Percentiles rank a stretch among this genome's conserved stretches.
phyloP scores from a whole-genome alignment of 345 rosid genomes.

The Erucastrum elatum region DNA sequence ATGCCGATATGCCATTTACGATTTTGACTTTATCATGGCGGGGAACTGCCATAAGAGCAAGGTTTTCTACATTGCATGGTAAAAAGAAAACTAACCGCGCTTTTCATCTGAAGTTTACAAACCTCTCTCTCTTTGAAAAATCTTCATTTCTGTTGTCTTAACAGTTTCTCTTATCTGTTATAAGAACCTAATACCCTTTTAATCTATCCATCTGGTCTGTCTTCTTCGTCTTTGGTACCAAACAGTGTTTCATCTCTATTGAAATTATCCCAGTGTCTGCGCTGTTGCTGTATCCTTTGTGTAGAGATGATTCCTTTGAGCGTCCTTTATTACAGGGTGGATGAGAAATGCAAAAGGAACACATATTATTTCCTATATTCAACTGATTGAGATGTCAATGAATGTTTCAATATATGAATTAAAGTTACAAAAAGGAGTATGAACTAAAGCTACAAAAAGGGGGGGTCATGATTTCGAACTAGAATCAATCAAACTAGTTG shows the following conservation, averaged over 20 bases:
- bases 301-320: conserved; percentile 4
- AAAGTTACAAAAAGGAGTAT: background rate
- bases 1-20: no score
- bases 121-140: conserved; percentile 12
- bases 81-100: no score
- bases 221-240: no score
- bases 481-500: background rate
- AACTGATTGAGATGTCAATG: conserved; percentile 5
- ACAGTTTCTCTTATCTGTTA: no score
- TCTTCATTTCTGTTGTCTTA: background rate
- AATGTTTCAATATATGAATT: background rate
- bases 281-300: conserved; percentile 13
- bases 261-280: conserved; percentile 18
- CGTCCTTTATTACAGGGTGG: conserved; percentile 2
- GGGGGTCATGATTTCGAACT: background rate
- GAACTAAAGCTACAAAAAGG: background rate
- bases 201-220: no score
- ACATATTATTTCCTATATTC: background rate
- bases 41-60: no score
- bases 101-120: no score
- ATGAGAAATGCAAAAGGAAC: background rate
- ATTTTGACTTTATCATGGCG: no score
- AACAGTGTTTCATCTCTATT: conserved; percentile 17
- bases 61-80: no score
- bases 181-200: no score